Conservation (phyloP, 176 grass and related monocot genomes). For the barley (Hordeum vulgare) region DNA sequence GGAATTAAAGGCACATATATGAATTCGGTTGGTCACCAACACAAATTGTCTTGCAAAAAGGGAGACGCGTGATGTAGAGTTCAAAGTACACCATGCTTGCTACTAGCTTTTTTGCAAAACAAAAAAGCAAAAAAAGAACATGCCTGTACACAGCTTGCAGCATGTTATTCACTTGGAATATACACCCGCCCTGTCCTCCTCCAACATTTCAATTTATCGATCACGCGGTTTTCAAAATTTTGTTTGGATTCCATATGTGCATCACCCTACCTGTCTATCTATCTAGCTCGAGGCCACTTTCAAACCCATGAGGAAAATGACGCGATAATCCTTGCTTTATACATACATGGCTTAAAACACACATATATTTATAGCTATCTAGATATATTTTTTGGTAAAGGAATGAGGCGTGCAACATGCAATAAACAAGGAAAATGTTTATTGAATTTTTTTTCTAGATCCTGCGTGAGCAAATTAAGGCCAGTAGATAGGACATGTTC, state of each 20-base stretch:
- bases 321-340: background rate
- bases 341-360: background rate
- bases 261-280: background rate
- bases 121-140: background rate
- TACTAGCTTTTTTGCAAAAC: background rate
- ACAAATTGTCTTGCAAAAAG: slow-evolving; percentile 13
- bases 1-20: background rate
- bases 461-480: background rate
- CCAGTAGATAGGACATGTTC: background rate
- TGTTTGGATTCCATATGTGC: background rate
- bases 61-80: background rate
- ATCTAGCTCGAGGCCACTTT: background rate
- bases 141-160: background rate
- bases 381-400: background rate
- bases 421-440: background rate
- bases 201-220: background rate
- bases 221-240: background rate
- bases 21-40: slow-evolving; percentile 2
- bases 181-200: background rate
- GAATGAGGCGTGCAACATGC: background rate
- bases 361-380: background rate
- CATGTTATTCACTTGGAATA: background rate
- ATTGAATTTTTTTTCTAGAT: background rate
- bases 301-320: background rate
- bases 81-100: background rate